Evolutionary conservation across 495 filamentous ascomycete species (phyloP).

Genomic region (Endocarpon pusillum): DNA sequence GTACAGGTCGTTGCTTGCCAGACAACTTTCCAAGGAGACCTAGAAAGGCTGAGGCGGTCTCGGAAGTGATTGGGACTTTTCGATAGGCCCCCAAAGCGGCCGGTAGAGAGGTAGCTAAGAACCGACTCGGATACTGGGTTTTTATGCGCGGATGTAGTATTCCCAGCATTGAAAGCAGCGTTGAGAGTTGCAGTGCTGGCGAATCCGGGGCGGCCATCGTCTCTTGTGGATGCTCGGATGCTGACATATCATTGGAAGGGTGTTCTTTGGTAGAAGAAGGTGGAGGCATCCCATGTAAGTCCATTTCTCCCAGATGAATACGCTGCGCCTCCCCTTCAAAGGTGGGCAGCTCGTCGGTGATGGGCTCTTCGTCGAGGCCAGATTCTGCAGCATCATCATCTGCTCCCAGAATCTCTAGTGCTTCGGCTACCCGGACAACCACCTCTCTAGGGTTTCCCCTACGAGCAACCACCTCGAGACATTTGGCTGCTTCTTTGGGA

Average conservation of each 20-base stretch:
- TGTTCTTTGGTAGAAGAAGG: no score
- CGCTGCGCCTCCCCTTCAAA: neutral
- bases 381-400: slow-evolving; percentile 30
- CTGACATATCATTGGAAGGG: slow-evolving; percentile 2
- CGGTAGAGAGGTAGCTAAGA: slow-evolving; percentile 76
- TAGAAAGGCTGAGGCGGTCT: slow-evolving; percentile 56
- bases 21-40: slow-evolving; percentile 61
- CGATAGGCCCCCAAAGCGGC: slow-evolving; percentile 56
- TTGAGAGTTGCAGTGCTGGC: slow-evolving; percentile 41
- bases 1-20: slow-evolving; percentile 51
- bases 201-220: neutral
- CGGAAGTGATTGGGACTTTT: slow-evolving; percentile 32
- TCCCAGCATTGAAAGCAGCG: slow-evolving; percentile 61
- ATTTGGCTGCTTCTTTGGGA: slow-evolving; percentile 46
- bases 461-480: slow-evolving; percentile 61
- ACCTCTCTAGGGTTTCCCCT: slow-evolving; percentile 89
- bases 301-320: neutral
- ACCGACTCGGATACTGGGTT: slow-evolving; percentile 81
- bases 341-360: slow-evolving; percentile 8
- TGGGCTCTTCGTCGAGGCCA: slow-evolving; percentile 24
- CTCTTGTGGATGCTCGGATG: neutral
- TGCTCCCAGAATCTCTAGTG: slow-evolving; percentile 39
- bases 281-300: neutral
- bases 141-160: slow-evolving; percentile 77
- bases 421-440: slow-evolving; percentile 71